Evolutionary conservation across 495 filamentous ascomycete species (phyloP).

Genomic region (Barbatosphaeria neglecta): DNA sequence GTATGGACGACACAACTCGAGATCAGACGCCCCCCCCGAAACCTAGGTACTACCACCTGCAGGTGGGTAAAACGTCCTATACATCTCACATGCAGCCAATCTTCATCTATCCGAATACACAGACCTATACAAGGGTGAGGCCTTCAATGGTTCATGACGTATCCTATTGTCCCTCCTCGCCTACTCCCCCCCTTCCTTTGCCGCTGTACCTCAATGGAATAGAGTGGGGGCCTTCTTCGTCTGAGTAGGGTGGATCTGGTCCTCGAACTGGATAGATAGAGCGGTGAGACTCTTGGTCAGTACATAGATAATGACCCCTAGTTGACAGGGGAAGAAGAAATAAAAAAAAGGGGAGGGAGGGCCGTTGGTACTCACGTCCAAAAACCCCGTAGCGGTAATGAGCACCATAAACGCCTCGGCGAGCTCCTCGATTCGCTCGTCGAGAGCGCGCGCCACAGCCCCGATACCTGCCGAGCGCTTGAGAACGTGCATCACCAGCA

Average conservation of each 20-base stretch:
- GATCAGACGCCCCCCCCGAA: no score
- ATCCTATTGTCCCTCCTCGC: neutral
- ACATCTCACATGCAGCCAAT: no score
- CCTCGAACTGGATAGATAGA: slow-evolving; percentile 35
- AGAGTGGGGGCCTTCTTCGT: slow-evolving; percentile 4
- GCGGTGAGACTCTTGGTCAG: slow-evolving; percentile 7
- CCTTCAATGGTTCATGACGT: neutral
- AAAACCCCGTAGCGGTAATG: slow-evolving; percentile 46
- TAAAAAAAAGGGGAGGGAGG: slow-evolving; percentile 1
- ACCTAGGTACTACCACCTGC: no score
- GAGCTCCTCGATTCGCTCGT: slow-evolving; percentile 40
- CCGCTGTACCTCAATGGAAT: slow-evolving; percentile 10
- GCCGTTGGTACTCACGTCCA: slow-evolving; percentile 49
- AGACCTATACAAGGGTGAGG: no score
- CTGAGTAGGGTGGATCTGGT: slow-evolving; percentile 5
- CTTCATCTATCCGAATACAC: no score
- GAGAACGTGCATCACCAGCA: slow-evolving; percentile 74
- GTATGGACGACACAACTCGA: no score
- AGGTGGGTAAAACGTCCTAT: no score
- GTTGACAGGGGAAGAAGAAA: neutral
- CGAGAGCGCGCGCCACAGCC: slow-evolving; percentile 23
- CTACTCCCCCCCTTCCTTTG: neutral
- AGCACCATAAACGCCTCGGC: slow-evolving; percentile 47
- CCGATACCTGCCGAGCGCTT: slow-evolving; percentile 82
- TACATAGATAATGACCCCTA: neutral